These are phyloP conservation scores for Barnettozyma wickerhamii DNA, from an alignment of 805 yeast species.

Conservation along the genomic window DNA sequence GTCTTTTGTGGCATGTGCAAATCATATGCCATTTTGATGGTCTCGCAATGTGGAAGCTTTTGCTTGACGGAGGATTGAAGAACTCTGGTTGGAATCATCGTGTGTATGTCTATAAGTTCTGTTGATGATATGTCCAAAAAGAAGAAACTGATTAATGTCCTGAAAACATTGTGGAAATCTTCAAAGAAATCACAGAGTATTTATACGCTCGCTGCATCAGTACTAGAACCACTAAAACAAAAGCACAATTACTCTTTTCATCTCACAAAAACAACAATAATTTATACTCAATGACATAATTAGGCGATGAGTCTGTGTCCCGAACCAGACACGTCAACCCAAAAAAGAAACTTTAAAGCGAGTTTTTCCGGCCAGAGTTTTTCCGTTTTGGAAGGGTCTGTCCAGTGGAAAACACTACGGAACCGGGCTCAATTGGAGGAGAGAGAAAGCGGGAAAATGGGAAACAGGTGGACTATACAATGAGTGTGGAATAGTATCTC, in stretches of 20 bases:
- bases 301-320: not conserved
- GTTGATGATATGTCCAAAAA: not conserved
- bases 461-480: too few relatives aligned
- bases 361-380: not conserved
- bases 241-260: not conserved
- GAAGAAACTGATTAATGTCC: not conserved
- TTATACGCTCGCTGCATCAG: not conserved
- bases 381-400: not conserved
- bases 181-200: not conserved
- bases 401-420: not conserved
- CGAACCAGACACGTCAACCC: not conserved
- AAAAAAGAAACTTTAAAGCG: not conserved
- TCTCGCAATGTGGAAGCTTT: conserved; percentile 54
- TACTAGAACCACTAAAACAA: not conserved
- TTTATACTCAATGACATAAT: not conserved
- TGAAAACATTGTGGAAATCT: not conserved
- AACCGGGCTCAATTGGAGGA: not conserved
- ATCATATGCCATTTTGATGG: conserved; percentile 27
- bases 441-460: too few relatives aligned
- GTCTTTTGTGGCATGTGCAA: conserved; percentile 22
- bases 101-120: not conserved
- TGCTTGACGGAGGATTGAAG: conserved; percentile 82
- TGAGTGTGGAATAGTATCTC: too few relatives aligned
- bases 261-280: not conserved
- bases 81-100: conserved; percentile 22